Percentiles rank a stretch among this genome's conserved stretches.
Conservation (phyloP, 345 rosid species). For the Boechera retrofracta region DNA sequence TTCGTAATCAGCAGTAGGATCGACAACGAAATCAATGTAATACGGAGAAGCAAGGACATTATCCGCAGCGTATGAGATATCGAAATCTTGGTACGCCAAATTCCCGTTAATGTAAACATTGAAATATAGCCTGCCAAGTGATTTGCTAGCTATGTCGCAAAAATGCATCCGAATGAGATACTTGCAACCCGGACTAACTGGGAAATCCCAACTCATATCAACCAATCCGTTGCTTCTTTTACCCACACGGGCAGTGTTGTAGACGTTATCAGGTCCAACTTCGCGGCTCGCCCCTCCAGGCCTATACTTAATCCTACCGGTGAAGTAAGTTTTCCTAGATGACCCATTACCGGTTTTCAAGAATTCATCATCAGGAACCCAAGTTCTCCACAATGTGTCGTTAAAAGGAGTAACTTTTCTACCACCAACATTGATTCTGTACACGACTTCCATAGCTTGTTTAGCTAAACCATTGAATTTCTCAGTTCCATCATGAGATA, state of each 20-base stretch:
- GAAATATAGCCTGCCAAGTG: constrained; percentile 74
- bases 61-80: constrained; percentile 64
- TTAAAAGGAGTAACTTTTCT: constrained; percentile 85
- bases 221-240: constrained; percentile 52
- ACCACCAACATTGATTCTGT: constrained; percentile 86
- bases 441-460: constrained; percentile 63
- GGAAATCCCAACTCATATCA: constrained; percentile 79
- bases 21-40: constrained; percentile 74
- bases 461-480: constrained; percentile 56
- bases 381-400: constrained; percentile 88
- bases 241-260: constrained; percentile 79
- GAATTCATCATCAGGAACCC: constrained; percentile 81
- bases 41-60: constrained; percentile 73
- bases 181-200: constrained; percentile 47
- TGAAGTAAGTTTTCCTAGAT: constrained; percentile 47
- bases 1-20: constrained; percentile 29
- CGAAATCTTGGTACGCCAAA: constrained; percentile 71
- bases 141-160: constrained; percentile 79
- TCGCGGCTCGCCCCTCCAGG: constrained; percentile 69
- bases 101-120: constrained; percentile 69
- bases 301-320: constrained; percentile 67
- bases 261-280: constrained; percentile 76
- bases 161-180: constrained; percentile 88
- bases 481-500: constrained; percentile 50
- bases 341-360: constrained; percentile 58